Percentiles rank a stretch among this genome's conserved stretches.
These are phyloP conservation scores for Parascedosporium putredinis DNA, from an alignment of 2,329 filamentous ascomycete genomes.

Conservation along the genomic window DNA sequence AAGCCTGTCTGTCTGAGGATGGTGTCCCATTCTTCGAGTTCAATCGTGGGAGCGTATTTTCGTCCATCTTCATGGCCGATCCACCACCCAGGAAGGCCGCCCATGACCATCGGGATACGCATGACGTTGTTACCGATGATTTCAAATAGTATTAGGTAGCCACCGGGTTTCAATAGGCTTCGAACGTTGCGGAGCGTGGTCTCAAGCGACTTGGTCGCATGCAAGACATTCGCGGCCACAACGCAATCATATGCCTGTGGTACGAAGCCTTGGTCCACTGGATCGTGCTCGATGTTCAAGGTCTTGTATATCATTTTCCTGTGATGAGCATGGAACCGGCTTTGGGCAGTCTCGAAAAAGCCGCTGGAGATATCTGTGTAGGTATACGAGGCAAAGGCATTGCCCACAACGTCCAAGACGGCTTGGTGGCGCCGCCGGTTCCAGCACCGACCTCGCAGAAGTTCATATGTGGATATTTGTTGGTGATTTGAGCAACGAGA, in stretches of 20 bases:
- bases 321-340: conserved; percentile 14
- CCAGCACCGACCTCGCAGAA: conserved; percentile 9
- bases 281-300: conserved; percentile 20
- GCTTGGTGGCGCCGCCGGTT: conserved; percentile 5
- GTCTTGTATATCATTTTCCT: conserved; percentile 19
- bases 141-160: conserved; percentile 18
- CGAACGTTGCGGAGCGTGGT: conserved; percentile 13
- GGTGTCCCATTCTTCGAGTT: conserved; percentile 5
- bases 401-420: conserved; percentile 10
- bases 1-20: conserved; percentile 8
- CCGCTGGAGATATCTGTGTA: conserved; percentile 17
- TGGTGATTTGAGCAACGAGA: conserved; percentile 11
- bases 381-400: conserved; percentile 12
- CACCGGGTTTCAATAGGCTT: conserved; percentile 18
- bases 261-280: conserved; percentile 16
- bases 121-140: conserved; percentile 11
- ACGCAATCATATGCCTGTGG: conserved; percentile 16
- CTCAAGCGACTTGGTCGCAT: conserved; percentile 16
- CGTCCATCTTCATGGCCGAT: conserved; percentile 10
- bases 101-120: conserved; percentile 12
- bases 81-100: conserved; percentile 17
- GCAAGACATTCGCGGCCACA: conserved; percentile 17
- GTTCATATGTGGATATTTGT: conserved; percentile 13
- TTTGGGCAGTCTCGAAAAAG: conserved; percentile 14
- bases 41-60: conserved; percentile 8